Evolutionary conservation across 495 filamentous ascomycete species (phyloP), one percentile per base, ranked within the genome.

Genomic region (Penicillium silybi): DNA sequence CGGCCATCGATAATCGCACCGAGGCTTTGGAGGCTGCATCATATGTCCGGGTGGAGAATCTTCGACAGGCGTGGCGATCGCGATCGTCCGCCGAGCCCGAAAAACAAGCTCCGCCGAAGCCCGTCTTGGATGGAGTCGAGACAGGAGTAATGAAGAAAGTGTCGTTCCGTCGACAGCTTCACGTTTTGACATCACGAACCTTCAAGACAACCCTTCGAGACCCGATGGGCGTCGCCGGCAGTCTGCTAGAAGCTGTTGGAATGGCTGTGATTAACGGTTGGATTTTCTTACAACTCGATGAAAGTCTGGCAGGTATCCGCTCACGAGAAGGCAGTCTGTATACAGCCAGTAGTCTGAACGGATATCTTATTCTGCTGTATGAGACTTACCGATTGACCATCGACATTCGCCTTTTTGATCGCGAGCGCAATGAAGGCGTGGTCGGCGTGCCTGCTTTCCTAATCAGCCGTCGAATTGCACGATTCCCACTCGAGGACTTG

Each of bases 331-430:
- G 83, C 39, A 83, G 83, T 15, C 59, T 90, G 2, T 90, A 89
- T 46, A 85, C 78, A 15, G 79, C 84, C 0, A 69, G 81, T 17
- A 80, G 79, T 18, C 67, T 90, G 15, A 87, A 89, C 59, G 83
- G 84, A 2, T 90, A 90, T 61, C 76, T 89, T 19, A 83, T 89
- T 27, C 68, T 89, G 13, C 69, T 88, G 8, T 89, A 85, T 41
- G 87, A 90, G 65, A 85, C 78, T 6, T 90, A 85, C 56, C 78
- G 87, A 4, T 58, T 90, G 17, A 85, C 81, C 0, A 71, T 84
- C 32, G 86, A 89, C 57, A 87, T 90, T 45, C 79, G 80, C 40
- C 68, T 86, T 1, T 90, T 89, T 62, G 87, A 90, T 56, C 80
- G 86, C 26, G 87, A 90, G 58, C 73, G 80, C 26, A 78, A 81